These are phyloP conservation scores for Trichoderma harzianum DNA, from an alignment of 2,329 filamentous ascomycete species.

Conservation along the genomic window DNA sequence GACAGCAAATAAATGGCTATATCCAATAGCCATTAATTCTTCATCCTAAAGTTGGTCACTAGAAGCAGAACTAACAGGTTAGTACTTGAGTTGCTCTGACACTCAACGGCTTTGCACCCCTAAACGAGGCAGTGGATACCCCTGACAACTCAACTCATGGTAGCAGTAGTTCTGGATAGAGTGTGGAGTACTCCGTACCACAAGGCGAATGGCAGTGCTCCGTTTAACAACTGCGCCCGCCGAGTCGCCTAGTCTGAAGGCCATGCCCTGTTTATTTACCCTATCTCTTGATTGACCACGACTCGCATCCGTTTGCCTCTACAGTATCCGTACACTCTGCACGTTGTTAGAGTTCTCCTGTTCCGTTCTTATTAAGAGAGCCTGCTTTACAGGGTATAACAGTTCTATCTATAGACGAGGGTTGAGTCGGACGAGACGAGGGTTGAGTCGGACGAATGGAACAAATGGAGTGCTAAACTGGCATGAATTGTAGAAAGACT, in stretches of 20 bases:
- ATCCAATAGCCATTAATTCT: not conserved
- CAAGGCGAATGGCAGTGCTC: not conserved
- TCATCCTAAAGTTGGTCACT: not conserved
- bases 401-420: not conserved
- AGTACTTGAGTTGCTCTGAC: not conserved
- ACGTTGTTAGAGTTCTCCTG: not conserved
- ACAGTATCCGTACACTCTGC: not conserved
- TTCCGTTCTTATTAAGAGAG: not conserved
- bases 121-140: not conserved
- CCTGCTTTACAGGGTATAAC: not conserved
- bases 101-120: not conserved
- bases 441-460: not conserved
- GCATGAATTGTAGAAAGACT: not conserved
- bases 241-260: not conserved
- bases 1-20: not conserved
- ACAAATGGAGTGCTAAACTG: not conserved
- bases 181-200: not conserved
- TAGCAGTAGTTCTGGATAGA: not conserved
- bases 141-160: not conserved
- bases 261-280: not conserved
- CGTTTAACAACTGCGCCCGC: not conserved
- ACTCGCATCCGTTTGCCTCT: not conserved
- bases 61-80: not conserved
- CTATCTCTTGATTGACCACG: not conserved
- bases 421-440: no score